Evolutionary conservation across 345 rosid species (phyloP).

Genomic region (Toxicodendron radicans): DNA sequence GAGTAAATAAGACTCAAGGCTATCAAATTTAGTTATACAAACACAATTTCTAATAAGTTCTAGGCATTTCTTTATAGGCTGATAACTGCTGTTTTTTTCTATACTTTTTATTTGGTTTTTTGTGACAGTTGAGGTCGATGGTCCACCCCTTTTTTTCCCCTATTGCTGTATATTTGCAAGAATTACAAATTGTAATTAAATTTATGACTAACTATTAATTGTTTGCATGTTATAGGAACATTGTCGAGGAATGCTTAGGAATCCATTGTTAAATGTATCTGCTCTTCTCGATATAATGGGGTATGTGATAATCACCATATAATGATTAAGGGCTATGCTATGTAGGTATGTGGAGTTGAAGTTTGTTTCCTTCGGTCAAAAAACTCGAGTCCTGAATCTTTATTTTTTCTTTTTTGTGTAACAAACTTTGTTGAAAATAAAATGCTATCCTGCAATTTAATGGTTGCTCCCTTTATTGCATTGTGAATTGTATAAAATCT

Average conservation of each 20-base stretch:
- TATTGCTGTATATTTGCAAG: background rate
- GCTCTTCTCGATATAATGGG: background rate
- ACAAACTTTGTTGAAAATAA: constrained; percentile 9
- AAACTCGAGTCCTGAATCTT: constrained; percentile 14
- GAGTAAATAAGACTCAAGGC: background rate
- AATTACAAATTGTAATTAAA: background rate
- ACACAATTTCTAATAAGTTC: background rate
- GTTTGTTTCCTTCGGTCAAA: constrained; percentile 1
- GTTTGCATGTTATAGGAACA: constrained; percentile 23
- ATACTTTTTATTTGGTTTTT: background rate
- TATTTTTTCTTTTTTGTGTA: background rate
- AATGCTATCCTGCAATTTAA: background rate
- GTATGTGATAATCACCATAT: background rate
- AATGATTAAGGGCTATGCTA: constrained; percentile 23
- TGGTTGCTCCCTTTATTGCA: background rate
- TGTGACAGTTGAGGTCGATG: background rate
- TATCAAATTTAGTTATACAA: too few species aligned
- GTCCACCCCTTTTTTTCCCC: background rate
- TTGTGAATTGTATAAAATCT: background rate
- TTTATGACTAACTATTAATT: constrained; percentile 1
- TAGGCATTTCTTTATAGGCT: background rate
- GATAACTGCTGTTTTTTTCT: background rate
- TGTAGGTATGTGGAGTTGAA: constrained; percentile 9
- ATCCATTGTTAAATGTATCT: background rate
- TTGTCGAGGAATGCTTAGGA: background rate